Base-by-base conservation (phyloP, 1,284 basidiomycete species). In the Stygiomarasmius scandens region DNA sequence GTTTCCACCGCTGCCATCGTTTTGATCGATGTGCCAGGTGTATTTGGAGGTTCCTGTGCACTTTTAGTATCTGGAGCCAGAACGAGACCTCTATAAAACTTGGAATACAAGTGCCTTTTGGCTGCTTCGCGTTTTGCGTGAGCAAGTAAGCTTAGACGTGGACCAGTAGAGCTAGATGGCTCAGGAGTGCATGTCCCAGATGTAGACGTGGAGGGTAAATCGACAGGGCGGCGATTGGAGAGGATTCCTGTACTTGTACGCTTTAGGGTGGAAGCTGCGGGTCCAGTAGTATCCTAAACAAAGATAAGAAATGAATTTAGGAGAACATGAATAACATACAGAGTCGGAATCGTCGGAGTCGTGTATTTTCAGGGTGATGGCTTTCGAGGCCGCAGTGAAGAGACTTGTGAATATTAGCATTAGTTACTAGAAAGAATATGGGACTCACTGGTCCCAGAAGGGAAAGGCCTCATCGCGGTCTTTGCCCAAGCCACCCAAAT, bases 401-500 rank as follows among this genome's bases (percentile, higher is more conserved):
- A 95, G 75, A 68, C 92, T 95, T 19, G 2, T 27, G 14, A 54
- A 47, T 29, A n/a, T 14, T 34, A 51, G 48, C 24, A 32, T 32
- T 32, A 32, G 29, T 49, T 49, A 25, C 16, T 5, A 48, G 49
- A 3, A 43, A 36, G 27, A 22, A 23, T 32, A 55, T 58, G 5
- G 55, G 49, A 82, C 89, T 71, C 66, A 95, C 93, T 95, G 92
- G 71, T 97, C 94, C 94, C 94, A 97, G 83, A 96, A 97, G 49
- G 93, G 92, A 69, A 95, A 94, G 0, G 92, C 92, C 64, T 95
- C 93, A 69, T 96, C 94, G 61, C 94, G 81, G 71, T 96, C 93
- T 70, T 93, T 94, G 55, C 95, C 95, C 54, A 97, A 74, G 1
- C 95, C 95, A 16, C 84, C 75, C 20, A 96, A 77, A 3, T 82